Evolutionary conservation across 495 filamentous ascomycete species (phyloP).

Genomic region (Penicillium coprophilum): DNA sequence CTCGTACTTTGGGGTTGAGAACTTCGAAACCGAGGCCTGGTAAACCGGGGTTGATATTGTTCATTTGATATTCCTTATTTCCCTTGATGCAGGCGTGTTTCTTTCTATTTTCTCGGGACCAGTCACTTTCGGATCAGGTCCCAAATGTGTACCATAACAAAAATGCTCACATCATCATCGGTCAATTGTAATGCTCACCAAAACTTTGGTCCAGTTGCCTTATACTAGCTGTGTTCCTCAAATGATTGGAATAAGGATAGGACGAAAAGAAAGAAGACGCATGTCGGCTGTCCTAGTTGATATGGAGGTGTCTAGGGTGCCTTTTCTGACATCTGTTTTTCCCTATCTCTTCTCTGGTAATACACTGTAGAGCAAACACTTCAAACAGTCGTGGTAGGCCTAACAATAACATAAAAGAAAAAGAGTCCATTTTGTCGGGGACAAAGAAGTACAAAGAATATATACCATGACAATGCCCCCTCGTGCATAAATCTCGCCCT

Average conservation of each 20-base stretch:
- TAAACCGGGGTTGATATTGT: conserved; percentile 7
- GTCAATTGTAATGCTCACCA: not conserved
- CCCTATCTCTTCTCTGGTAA: not conserved
- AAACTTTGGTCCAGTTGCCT: not conserved
- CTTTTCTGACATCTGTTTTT: not conserved
- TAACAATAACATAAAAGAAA: not conserved
- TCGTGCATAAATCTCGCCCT: too few relatives aligned
- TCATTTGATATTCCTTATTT: conserved; percentile 10
- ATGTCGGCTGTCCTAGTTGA: not conserved
- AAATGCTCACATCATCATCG: conserved; percentile 8
- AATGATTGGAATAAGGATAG: not conserved
- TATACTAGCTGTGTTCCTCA: not conserved
- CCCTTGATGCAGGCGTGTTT: conserved; percentile 14
- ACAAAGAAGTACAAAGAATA: not conserved
- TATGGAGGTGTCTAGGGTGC: not conserved
- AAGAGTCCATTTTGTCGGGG: not conserved
- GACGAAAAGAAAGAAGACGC: not conserved
- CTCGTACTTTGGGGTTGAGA: conserved; percentile 81
- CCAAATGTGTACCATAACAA: conserved; percentile 15
- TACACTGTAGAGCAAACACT: too few relatives aligned
- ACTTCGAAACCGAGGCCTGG: conserved; percentile 34
- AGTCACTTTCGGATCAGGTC: conserved; percentile 11
- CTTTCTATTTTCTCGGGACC: conserved; percentile 6
- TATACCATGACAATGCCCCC: not conserved
- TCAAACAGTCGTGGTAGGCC: too few relatives aligned